These are phyloP conservation scores for Isabelozyma pseudorhagii DNA, from an alignment of 805 yeast species.

Conservation along the genomic window DNA sequence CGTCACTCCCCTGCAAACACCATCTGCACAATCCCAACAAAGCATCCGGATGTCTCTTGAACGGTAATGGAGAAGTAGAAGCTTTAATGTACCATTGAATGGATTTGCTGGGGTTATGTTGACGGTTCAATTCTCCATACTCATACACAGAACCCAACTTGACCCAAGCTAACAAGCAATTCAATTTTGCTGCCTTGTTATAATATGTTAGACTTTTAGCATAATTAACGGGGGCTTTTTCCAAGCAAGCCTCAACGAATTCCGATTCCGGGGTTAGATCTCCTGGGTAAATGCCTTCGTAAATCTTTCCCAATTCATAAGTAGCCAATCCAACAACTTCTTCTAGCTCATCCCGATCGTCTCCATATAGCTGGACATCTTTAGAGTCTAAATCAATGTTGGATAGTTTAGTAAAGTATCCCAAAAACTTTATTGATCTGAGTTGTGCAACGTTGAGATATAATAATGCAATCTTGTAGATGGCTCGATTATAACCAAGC, in stretches of 20 bases:
- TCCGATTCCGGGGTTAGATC: slow-evolving; percentile 34
- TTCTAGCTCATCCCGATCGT: slow-evolving; percentile 32
- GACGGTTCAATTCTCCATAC: slow-evolving; percentile 40
- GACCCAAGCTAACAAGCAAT: slow-evolving; percentile 39
- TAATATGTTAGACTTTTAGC: slow-evolving; percentile 39
- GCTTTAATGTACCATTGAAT: slow-evolving; percentile 45
- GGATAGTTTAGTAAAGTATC: slow-evolving; percentile 35
- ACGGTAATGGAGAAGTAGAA: slow-evolving; percentile 34
- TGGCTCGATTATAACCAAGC: slow-evolving; percentile 44
- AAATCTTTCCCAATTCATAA: slow-evolving; percentile 39
- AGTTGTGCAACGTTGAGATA: slow-evolving; percentile 31
- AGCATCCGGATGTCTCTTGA: slow-evolving; percentile 42
- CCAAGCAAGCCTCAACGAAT: slow-evolving; percentile 30
- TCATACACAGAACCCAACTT: slow-evolving; percentile 42
- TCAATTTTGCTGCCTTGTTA: slow-evolving; percentile 40
- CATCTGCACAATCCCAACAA: slow-evolving; percentile 44
- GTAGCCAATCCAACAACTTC: slow-evolving; percentile 41
- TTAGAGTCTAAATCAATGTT: slow-evolving; percentile 30
- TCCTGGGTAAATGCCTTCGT: slow-evolving; percentile 45
- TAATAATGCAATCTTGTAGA: slow-evolving; percentile 37
- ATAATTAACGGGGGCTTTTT: slow-evolving; percentile 40
- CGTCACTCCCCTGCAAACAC: slow-evolving; percentile 34
- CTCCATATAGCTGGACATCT: slow-evolving; percentile 32
- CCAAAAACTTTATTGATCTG: slow-evolving; percentile 33
- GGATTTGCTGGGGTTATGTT: slow-evolving; percentile 36